phyloP scores from a whole-genome alignment of 352 stramenopile genomes.

The Phytophthora sp. region DNA sequence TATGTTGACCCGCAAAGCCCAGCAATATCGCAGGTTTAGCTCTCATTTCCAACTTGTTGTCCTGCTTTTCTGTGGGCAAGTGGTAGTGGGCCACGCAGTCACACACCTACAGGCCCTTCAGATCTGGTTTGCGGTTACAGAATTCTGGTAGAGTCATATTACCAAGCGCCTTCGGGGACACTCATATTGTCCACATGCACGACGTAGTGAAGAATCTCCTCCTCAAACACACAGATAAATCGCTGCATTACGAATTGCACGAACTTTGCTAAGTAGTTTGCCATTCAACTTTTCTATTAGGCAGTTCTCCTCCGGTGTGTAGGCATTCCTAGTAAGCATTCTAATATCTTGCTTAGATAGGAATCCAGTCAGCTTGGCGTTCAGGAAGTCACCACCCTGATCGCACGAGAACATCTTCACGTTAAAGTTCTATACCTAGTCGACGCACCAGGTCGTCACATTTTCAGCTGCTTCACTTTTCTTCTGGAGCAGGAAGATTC shows the following conservation, averaged over 20 bases:
- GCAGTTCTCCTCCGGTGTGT: constrained; percentile 11
- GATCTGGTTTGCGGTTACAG: too few species aligned
- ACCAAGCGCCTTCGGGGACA: too few species aligned
- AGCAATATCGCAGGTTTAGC: too few species aligned
- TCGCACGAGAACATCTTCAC: background rate
- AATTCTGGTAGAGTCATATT: too few species aligned
- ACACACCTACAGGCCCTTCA: too few species aligned
- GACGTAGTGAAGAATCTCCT: constrained; percentile 10
- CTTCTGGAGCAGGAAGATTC: background rate
- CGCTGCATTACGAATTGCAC: constrained; percentile 4
- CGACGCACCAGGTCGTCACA: background rate
- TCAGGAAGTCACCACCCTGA: background rate
- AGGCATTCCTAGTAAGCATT: background rate
- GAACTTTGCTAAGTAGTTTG: constrained; percentile 7
- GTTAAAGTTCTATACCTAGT: background rate
- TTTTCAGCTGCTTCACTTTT: background rate
- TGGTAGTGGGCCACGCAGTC: too few species aligned
- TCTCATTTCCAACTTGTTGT: too few species aligned
- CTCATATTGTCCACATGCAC: constrained; percentile 18
- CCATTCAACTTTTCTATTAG: constrained; percentile 11
- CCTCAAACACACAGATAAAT: constrained; percentile 4
- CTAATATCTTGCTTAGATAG: background rate
- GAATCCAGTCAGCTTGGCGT: background rate
- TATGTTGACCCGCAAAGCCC: too few species aligned
- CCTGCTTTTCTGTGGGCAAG: too few species aligned